Conservation (phyloP, 306 rosid species). For the Canavalia ensiformis region DNA sequence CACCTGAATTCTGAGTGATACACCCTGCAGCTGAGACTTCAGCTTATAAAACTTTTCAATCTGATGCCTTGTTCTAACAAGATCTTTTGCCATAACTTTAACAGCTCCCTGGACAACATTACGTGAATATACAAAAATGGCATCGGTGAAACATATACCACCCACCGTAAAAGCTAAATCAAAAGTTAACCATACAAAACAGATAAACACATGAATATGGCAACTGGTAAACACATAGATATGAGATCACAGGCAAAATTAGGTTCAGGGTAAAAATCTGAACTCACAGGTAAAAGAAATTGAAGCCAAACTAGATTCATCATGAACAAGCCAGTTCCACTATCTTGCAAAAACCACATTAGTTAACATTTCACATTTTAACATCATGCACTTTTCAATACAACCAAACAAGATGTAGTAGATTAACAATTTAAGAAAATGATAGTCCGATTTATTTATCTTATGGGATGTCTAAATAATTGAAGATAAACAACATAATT, state of each 20-base stretch:
- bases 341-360: constrained; percentile 12
- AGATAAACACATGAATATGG: neutral
- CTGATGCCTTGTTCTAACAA: constrained; percentile 96
- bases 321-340: neutral
- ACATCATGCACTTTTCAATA: constrained; percentile 37
- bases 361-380: constrained; percentile 18
- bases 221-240: constrained; percentile 4
- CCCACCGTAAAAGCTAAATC: constrained; percentile 36
- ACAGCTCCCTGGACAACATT: constrained; percentile 89
- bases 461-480: neutral
- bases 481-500: neutral
- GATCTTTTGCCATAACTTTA: constrained; percentile 98
- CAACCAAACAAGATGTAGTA: neutral
- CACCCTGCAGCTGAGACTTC: constrained; percentile 99
- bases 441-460: neutral
- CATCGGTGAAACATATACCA: constrained; percentile 33
- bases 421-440: constrained; percentile 14
- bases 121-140: constrained; percentile 43
- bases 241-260: constrained; percentile 10
- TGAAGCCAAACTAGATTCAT: constrained; percentile 25
- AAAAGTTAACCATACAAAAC: constrained; percentile 28
- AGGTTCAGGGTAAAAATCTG: neutral
- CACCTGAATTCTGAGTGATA: constrained; percentile 98
- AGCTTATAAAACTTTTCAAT: constrained; percentile 97
- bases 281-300: neutral